A percentile compares a stretch with the other conserved stretches of the same genome.
These are phyloP conservation scores for Zangia roseola DNA, from an alignment of 768 basidiomycete species.

Conservation along the genomic window DNA sequence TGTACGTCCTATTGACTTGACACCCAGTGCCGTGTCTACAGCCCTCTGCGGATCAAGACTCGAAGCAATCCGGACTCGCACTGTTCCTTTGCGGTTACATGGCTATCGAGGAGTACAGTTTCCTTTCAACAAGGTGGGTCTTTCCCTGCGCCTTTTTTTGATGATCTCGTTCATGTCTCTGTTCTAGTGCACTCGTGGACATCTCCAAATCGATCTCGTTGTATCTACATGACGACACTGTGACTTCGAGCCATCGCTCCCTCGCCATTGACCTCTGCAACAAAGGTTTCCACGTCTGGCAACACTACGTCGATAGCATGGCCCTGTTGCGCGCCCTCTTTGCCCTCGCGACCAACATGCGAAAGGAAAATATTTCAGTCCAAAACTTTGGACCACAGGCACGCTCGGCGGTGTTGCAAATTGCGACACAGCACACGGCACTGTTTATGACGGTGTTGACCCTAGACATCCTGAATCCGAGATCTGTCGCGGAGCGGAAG, in stretches of 20 bases:
- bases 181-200: constrained; percentile 71
- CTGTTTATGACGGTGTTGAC: constrained; percentile 94
- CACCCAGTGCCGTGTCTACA: constrained; percentile 59
- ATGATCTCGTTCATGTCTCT: not conserved
- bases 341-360: constrained; percentile 66
- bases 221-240: constrained; percentile 73
- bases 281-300: constrained; percentile 92
- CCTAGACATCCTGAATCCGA: constrained; percentile 82
- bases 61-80: constrained; percentile 59
- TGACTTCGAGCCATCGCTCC: constrained; percentile 58
- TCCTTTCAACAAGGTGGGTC: constrained; percentile 68
- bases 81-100: constrained; percentile 82
- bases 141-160: not conserved
- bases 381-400: constrained; percentile 79
- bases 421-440: constrained; percentile 79
- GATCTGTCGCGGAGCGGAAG: constrained; percentile 73
- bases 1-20: constrained; percentile 9
- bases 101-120: constrained; percentile 74
- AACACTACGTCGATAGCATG: constrained; percentile 89
- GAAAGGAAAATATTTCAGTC: constrained; percentile 65
- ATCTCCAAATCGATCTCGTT: constrained; percentile 79
- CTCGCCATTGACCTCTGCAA: constrained; percentile 89
- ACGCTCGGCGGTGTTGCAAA: constrained; percentile 77
- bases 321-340: constrained; percentile 85
- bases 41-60: constrained; percentile 58